Conservation (phyloP, 2,329 filamentous ascomycete genomes). For the Cucurbitaria berberidis region DNA sequence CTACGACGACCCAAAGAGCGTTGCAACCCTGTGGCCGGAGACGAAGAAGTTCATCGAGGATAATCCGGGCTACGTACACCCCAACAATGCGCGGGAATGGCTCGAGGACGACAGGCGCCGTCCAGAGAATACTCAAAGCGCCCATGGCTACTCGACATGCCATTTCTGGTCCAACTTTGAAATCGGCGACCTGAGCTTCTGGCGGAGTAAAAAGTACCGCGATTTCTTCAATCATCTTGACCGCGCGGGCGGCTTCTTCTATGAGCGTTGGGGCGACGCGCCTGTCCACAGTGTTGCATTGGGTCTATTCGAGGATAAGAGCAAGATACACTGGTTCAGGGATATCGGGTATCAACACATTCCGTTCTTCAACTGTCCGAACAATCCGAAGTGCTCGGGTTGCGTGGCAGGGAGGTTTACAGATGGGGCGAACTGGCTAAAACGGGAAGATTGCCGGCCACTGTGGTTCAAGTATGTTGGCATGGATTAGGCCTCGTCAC, state of each 20-base stretch:
- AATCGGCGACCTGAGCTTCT: conserved; percentile 91
- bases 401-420: conserved; percentile 88
- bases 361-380: conserved; percentile 98
- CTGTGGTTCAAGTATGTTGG: conserved; percentile 98
- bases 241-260: conserved; percentile 94
- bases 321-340: conserved; percentile 97
- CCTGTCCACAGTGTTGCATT: conserved; percentile 95
- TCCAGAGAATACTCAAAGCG: conserved; percentile 78
- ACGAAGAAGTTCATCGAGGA: conserved; percentile 87
- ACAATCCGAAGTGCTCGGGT: conserved; percentile 89
- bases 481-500: conserved; percentile 62
- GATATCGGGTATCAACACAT: conserved; percentile 99
- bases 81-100: conserved; percentile 88
- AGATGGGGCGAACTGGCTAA: conserved; percentile 82
- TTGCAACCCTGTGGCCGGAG: conserved; percentile 93
- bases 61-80: conserved; percentile 79
- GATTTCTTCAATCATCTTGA: conserved; percentile 97
- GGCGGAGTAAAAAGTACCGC: conserved; percentile 86
- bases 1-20: conserved; percentile 87
- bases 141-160: conserved; percentile 95
- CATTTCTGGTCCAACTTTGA: conserved; percentile 99
- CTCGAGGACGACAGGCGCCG: conserved; percentile 77
- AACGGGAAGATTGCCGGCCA: conserved; percentile 90
- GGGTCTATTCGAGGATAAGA: conserved; percentile 88
- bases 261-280: conserved; percentile 97